A percentile compares a stretch with the other conserved stretches of the same genome.
Conservation (phyloP, 2,329 filamentous ascomycete species). For the Metarhizium anisopliae region DNA sequence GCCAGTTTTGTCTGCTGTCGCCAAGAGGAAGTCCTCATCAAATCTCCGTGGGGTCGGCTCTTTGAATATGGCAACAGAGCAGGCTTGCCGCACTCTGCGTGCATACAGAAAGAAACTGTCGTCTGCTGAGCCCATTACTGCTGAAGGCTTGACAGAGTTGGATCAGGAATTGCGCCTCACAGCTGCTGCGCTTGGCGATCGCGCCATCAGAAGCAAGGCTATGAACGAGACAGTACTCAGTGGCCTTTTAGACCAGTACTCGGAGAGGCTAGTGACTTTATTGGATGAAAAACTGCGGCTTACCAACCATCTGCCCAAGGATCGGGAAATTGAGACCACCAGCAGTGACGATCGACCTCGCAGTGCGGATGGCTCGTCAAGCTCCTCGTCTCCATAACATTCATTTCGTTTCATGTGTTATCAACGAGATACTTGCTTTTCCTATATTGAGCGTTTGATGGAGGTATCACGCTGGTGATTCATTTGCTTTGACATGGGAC, state of each 20-base stretch:
- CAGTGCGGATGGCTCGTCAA: conserved; percentile 25
- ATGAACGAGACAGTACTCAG: conserved; percentile 51
- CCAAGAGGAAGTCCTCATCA: conserved; percentile 39
- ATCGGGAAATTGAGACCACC: conserved; percentile 19
- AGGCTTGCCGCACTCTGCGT: conserved; percentile 52
- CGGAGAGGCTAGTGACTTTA: conserved; percentile 60
- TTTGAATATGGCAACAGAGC: conserved; percentile 55
- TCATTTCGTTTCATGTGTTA: conserved; percentile 8
- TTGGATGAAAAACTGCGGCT: conserved; percentile 62
- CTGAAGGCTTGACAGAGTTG: conserved; percentile 51
- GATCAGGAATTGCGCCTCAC: conserved; percentile 58
- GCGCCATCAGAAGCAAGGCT: conserved; percentile 42
- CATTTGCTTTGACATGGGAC: not conserved
- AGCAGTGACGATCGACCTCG: conserved; percentile 19
- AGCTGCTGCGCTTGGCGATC: conserved; percentile 49
- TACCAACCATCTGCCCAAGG: conserved; percentile 23
- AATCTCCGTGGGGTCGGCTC: conserved; percentile 44
- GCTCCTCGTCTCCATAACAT: conserved; percentile 24
- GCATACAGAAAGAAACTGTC: conserved; percentile 55
- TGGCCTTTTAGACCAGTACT: conserved; percentile 66
- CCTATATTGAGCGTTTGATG: not conserved
- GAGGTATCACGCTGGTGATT: not conserved
- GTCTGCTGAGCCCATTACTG: conserved; percentile 45
- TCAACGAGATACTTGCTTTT: not conserved
- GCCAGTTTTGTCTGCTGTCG: conserved; percentile 34